Base-by-base conservation (phyloP, 73 alveolate species). In the Paramecium tetraurelia region DNA sequence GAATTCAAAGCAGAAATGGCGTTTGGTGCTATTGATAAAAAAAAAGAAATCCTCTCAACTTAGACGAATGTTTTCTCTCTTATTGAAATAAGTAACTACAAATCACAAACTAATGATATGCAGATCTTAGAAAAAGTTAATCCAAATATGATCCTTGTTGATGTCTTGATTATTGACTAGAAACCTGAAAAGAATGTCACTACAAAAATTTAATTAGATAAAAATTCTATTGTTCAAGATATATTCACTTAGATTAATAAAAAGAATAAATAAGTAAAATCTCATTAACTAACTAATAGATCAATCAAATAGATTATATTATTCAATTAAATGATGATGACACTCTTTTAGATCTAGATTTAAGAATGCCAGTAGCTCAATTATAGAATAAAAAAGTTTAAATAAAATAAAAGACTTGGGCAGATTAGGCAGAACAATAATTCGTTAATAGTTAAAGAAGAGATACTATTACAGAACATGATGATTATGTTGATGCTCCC, bases 1-100 rank as follows among this genome's bases (percentile, higher is more conserved):
- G 90, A 80, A 24, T 46, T 40, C 46, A 41, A 48, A 41, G 90
- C 90, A 31, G 90, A 80, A 20, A 80, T 80, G 90, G 29, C 90
- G 0, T 80, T 80, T 80, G 70, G 63, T 16, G 76, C 90, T 0
- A 31, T 80, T 14, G 90, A 80, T 18, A 40, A 46, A 35, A 80
- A 80, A 35, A 80, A 80, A 80, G 90, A 80, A 46, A 80, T 80
- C 24, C 31, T 80, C 0, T 80, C 90, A 4, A 80, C 90, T 18
- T 2, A 41, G 2, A 80, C 90, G 0, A 80, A 80, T 44, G 7
- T 80, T 10, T 80, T 80, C 29, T 59, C 90, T 1, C 43, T 80
- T 43, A 46, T 80, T 35, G 72, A 80, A 22, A 43, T 80, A 10
- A 29, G 48, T 43, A 48, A 48, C 12, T 80, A 80, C 18, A 80